Percentiles rank a stretch among this genome's conserved stretches.
These are phyloP conservation scores for Trichophyton schoenleinii DNA, from an alignment of 2,329 filamentous ascomycete genomes.

Conservation along the genomic window DNA sequence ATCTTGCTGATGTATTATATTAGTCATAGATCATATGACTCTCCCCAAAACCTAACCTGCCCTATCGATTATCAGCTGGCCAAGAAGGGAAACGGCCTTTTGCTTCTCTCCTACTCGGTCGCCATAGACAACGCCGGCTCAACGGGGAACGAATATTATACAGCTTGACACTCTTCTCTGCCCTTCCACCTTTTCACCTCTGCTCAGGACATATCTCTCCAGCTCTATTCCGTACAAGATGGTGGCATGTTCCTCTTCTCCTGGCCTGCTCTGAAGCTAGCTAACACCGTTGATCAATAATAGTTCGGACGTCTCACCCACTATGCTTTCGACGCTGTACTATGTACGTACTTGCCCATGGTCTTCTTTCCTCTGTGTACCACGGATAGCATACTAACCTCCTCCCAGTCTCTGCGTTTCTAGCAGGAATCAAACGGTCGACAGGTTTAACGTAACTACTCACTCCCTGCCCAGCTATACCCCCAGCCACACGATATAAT, in stretches of 20 bases:
- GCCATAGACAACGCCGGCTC: background rate
- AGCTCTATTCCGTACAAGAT: conserved; percentile 19
- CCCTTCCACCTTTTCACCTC: background rate
- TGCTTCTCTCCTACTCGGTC: background rate
- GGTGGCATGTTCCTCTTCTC: conserved; percentile 41
- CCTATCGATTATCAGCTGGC: background rate
- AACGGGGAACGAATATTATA: no score
- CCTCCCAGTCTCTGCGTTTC: conserved; percentile 71
- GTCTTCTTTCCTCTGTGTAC: background rate
- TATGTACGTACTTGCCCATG: conserved; percentile 48
- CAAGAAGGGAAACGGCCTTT: background rate
- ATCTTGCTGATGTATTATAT: background rate
- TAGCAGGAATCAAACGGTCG: conserved; percentile 93
- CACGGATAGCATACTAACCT: background rate
- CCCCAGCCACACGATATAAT: background rate
- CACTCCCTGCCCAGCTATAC: conserved; percentile 11
- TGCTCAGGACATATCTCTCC: background rate
- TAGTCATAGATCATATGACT: background rate
- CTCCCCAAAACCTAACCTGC: no score
- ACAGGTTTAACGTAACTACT: conserved; percentile 88
- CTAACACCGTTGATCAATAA: conserved; percentile 50
- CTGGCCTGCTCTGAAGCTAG: conserved; percentile 18
- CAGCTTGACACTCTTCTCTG: background rate
- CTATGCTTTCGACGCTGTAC: conserved; percentile 90
- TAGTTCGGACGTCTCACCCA: conserved; percentile 89